Percentiles rank a stretch among this genome's conserved stretches.
Evolutionary conservation across 2,329 filamentous ascomycete species (phyloP).

Genomic region (Arachnopeziza araneosa): DNA sequence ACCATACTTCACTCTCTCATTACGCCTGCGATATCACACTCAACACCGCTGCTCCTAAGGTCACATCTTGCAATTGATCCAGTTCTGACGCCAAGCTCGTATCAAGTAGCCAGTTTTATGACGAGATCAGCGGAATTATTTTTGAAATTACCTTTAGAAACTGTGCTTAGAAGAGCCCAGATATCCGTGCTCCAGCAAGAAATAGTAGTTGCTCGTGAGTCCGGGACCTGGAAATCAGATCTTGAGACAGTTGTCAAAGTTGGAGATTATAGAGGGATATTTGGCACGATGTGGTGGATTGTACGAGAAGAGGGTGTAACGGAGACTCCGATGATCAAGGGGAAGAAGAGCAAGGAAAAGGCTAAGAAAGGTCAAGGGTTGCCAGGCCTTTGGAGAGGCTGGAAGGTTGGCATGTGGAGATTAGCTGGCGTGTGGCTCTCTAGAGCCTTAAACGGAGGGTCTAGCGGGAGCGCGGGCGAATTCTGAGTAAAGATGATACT

Average conservation of each 20-base stretch:
- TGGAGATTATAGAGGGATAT: conserved; percentile 75
- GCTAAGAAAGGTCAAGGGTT: conserved; percentile 45
- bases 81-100: conserved; percentile 72
- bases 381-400: conserved; percentile 50
- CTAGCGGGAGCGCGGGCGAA: conserved; percentile 26
- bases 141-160: conserved; percentile 85
- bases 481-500: conserved; percentile 21
- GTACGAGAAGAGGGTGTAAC: conserved; percentile 68
- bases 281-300: conserved; percentile 90
- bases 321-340: conserved; percentile 5
- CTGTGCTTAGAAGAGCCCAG: conserved; percentile 83
- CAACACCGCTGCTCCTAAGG: conserved; percentile 78
- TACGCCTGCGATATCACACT: conserved; percentile 75
- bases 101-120: conserved; percentile 76
- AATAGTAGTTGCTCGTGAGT: conserved; percentile 18
- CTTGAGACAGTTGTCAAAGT: conserved; percentile 73
- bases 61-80: conserved; percentile 81
- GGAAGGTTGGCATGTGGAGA: conserved; percentile 53
- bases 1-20: conserved; percentile 82
- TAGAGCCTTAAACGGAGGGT: conserved; percentile 25
- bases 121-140: conserved; percentile 76
- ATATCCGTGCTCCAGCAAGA: conserved; percentile 54
- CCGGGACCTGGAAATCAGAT: conserved; percentile 14
- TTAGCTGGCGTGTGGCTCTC: conserved; percentile 48
- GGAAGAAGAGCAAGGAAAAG: conserved; percentile 7